phyloP scores from a whole-genome alignment of 345 rosid species.

The Eucalyptus leucophloia region DNA sequence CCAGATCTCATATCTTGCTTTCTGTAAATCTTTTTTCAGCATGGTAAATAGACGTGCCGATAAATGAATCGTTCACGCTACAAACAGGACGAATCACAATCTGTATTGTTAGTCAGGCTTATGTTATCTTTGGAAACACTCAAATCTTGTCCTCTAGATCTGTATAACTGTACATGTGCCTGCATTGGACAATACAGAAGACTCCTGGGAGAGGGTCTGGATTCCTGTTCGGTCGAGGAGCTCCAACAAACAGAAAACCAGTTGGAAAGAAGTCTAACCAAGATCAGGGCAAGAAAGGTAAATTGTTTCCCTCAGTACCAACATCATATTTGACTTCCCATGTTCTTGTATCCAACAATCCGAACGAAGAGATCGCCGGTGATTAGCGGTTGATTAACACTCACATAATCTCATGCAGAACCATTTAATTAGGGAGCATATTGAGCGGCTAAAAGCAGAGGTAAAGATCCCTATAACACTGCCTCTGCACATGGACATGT shows the following conservation, averaged over 20 bases:
- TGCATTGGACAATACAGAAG: slow-evolving; percentile 25
- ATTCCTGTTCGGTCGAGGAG: slow-evolving; percentile 53
- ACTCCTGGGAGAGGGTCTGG: slow-evolving; percentile 62
- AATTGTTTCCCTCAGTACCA: neutral
- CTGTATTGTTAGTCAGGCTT: neutral
- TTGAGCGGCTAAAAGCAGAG: slow-evolving; percentile 54
- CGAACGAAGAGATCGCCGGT: neutral
- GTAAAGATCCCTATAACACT: slow-evolving; percentile 7
- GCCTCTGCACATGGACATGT: neutral
- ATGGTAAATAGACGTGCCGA: neutral
- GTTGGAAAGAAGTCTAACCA: slow-evolving; percentile 57
- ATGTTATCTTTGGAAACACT: neutral
- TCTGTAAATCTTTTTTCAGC: neutral
- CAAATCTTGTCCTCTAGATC: neutral
- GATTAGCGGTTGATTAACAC: neutral
- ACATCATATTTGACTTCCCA: neutral
- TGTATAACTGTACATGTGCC: neutral
- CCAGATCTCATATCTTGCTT: neutral
- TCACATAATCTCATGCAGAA: slow-evolving; percentile 16
- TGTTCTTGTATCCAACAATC: neutral
- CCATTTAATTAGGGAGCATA: slow-evolving; percentile 41
- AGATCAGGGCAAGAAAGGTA: slow-evolving; percentile 83
- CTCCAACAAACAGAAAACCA: slow-evolving; percentile 62
- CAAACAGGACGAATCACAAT: neutral
- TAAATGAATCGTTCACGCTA: neutral